phyloP scores from a whole-genome alignment of 495 filamentous ascomycete genomes.

The Platismatia glauca region DNA sequence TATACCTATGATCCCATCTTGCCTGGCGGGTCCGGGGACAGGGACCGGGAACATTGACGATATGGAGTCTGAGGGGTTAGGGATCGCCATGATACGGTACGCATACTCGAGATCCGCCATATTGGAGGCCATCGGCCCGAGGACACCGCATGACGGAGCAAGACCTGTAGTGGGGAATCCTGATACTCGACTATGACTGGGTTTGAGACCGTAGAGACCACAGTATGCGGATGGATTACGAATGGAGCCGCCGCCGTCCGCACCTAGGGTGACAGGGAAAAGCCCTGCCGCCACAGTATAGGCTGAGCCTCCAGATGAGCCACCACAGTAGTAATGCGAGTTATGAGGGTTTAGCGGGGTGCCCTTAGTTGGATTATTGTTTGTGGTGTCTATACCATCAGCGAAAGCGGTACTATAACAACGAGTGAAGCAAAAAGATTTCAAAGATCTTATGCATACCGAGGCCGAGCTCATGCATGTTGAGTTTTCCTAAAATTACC shows the following conservation, averaged over 20 bases:
- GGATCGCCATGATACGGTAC: conserved; percentile 66
- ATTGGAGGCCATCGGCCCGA: conserved; percentile 68
- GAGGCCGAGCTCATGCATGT: conserved; percentile 85
- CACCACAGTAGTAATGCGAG: conserved; percentile 71
- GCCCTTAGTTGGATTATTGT: conserved; percentile 72
- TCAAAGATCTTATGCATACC: conserved; percentile 32
- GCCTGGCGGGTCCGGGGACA: conserved; percentile 24
- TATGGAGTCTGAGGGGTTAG: conserved; percentile 48
- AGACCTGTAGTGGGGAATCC: conserved; percentile 50
- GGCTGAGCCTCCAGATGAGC: conserved; percentile 76
- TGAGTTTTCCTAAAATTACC: conserved; percentile 74
- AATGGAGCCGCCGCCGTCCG: conserved; percentile 81
- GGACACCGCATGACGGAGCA: conserved; percentile 54
- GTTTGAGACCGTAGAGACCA: conserved; percentile 82
- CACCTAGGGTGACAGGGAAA: conserved; percentile 72
- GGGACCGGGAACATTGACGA: conserved; percentile 46
- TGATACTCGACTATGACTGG: conserved; percentile 69
- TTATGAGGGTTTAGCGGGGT: conserved; percentile 83
- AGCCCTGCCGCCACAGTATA: conserved; percentile 70
- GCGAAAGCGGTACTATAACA: background rate
- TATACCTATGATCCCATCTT: conserved; percentile 55
- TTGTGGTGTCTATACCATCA: conserved; percentile 54
- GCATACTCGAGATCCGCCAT: conserved; percentile 76
- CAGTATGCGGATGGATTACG: conserved; percentile 76
- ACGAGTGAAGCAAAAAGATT: background rate